Conservation (phyloP, 352 stramenopile genomes). For the Hyaloperonospora brassicae region DNA sequence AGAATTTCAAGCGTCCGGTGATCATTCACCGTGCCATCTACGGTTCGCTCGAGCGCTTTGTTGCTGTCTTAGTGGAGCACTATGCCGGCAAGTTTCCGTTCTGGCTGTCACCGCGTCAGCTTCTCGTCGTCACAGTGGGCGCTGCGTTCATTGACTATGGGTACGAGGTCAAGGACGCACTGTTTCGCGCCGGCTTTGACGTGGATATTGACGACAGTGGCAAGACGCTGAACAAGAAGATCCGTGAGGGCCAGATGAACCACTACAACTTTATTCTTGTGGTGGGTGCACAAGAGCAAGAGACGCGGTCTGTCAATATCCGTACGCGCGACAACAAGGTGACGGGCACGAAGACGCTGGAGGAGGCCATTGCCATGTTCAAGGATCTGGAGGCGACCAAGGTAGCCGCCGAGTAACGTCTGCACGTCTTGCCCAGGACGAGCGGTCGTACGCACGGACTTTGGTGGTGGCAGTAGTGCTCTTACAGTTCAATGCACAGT, state of each 20-base stretch:
- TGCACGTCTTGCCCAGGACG: background rate
- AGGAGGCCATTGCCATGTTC: slow-evolving; percentile 92
- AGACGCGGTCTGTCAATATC: slow-evolving; percentile 89
- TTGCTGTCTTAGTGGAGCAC: slow-evolving; percentile 97
- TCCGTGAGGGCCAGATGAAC: slow-evolving; percentile 92
- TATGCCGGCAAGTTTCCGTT: slow-evolving; percentile 98
- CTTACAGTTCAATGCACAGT: no score
- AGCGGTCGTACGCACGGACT: slow-evolving; percentile 2
- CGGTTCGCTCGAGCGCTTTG: slow-evolving; percentile 95
- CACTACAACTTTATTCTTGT: slow-evolving; percentile 99
- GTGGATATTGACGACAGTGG: slow-evolving; percentile 93
- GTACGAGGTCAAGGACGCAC: slow-evolving; percentile 82
- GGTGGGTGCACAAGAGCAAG: slow-evolving; percentile 90
- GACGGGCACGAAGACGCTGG: slow-evolving; percentile 89
- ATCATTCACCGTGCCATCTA: slow-evolving; percentile 98
- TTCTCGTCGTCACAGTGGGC: slow-evolving; percentile 94
- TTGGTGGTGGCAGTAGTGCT: no score
- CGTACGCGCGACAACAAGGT: slow-evolving; percentile 91
- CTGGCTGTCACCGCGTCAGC: slow-evolving; percentile 93
- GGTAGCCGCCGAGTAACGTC: slow-evolving; percentile 48
- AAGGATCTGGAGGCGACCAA: slow-evolving; percentile 76
- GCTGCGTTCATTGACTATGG: slow-evolving; percentile 92
- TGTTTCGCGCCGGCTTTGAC: slow-evolving; percentile 94
- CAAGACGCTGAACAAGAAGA: slow-evolving; percentile 98
- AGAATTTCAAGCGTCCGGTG: slow-evolving; percentile 87